Conservation (phyloP, 1,284 basidiomycete species). For the Puccinia sorghi region DNA sequence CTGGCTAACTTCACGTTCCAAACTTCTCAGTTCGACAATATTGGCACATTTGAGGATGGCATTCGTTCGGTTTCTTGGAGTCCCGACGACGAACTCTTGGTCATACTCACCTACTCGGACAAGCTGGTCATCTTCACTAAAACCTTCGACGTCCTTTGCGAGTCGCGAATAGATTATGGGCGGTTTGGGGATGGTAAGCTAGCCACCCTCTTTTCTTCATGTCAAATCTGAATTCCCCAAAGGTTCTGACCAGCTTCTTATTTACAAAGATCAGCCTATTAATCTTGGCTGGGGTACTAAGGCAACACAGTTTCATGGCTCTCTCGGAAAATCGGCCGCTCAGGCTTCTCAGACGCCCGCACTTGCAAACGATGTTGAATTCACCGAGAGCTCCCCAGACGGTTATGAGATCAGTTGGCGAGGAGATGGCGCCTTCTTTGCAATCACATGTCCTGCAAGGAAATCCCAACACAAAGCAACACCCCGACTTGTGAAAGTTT, state of each 20-base stretch:
- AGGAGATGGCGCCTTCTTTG: conserved; percentile 35
- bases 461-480: conserved; percentile 75
- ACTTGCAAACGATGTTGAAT: conserved; percentile 60
- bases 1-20: too few relatives aligned
- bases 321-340: conserved; percentile 83
- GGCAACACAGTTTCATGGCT: conserved; percentile 96
- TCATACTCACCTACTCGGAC: conserved; percentile 54
- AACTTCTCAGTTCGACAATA: conserved; percentile 8
- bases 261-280: conserved; percentile 35
- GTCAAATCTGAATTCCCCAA: background rate
- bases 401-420: conserved; percentile 25
- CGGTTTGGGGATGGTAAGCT: conserved; percentile 56
- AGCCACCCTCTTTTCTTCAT: background rate
- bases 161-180: conserved; percentile 54
- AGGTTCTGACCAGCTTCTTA: background rate
- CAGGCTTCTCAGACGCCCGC: conserved; percentile 52
- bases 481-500: conserved; percentile 71
- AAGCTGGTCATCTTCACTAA: conserved; percentile 57
- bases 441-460: conserved; percentile 25
- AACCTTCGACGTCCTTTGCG: conserved; percentile 57
- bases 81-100: conserved; percentile 58
- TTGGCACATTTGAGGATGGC: conserved; percentile 58
- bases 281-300: conserved; percentile 82
- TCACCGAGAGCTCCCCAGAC: conserved; percentile 59
- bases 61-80: conserved; percentile 58